Base-by-base conservation (phyloP, 164 flowering plant species). In the Malania oleifera region DNA sequence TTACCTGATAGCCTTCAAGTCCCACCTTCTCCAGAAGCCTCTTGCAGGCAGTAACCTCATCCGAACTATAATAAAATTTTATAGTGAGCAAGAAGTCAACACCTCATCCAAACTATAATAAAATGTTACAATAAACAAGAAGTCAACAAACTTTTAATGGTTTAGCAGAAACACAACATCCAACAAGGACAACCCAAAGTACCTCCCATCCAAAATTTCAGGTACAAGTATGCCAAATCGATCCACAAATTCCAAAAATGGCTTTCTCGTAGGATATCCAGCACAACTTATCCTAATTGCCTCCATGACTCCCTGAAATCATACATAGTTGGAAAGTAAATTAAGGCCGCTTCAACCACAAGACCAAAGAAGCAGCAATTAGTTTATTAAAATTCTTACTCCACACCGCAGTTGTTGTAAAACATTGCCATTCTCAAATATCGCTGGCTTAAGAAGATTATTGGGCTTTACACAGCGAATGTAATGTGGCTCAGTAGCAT, bases 401-500 rank as follows among this genome's bases (percentile, higher is more conserved):
- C 55, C 55, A 52, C 55, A 52, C 2, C 55, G 35, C 23, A 52
- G 55, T 28, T 52, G 55, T 18, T 52, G 55, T 8, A 52, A 22
- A 17, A 52, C 38, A 52, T 52, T 52, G 23, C 13, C 2, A 52
- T 52, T 52, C 38, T 52, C 55, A 52, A 52, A 52, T 15, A 52
- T 52, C 27, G 55, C 55, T 52, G 55, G 55, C 38, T 52, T 52
- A 15, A 52, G 38, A 52, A 52, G 55, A 28, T 52, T 52, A 28
- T 52, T 52, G 13, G 55, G 55, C 55, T 52, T 52, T 19, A 52
- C 55, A 28, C 55, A 52, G 22, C 55, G 55, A 52, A 52, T 52
- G 13, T 52, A 52, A 52, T 52, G 55, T 52, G 55, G 55, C 37
- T 52, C 55, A 31, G 55, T 52, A 27, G 55, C 55, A 52, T 37